Evolutionary conservation across 768 basidiomycete genomes (phyloP).

Genomic region (Dacryopinax primogenitus): DNA sequence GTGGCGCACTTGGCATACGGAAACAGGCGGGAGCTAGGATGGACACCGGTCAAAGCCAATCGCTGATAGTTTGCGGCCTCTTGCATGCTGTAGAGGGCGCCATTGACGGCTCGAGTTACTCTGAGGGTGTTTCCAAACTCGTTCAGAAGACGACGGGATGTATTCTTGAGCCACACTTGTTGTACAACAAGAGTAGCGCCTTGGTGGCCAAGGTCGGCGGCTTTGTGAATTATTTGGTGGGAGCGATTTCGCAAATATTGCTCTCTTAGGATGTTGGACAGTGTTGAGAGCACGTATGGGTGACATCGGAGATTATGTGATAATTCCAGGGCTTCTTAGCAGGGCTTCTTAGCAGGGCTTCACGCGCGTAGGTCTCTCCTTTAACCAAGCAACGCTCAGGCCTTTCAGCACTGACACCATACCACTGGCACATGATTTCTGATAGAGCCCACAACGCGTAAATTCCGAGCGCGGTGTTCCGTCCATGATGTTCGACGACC

Average conservation of each 20-base stretch:
- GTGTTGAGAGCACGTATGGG: background rate
- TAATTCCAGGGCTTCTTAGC: background rate
- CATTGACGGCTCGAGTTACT: background rate
- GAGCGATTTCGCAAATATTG: background rate
- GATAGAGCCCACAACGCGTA: background rate
- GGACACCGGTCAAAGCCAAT: background rate
- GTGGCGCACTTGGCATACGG: background rate
- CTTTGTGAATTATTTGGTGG: background rate
- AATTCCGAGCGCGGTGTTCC: background rate
- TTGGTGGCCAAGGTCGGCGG: background rate
- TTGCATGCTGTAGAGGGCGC: background rate
- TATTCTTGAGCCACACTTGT: background rate
- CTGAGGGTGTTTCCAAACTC: background rate
- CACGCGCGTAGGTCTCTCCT: background rate
- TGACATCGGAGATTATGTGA: background rate
- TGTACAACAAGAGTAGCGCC: background rate
- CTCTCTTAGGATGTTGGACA: background rate
- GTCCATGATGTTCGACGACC: background rate
- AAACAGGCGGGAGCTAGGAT: background rate
- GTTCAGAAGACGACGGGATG: background rate
- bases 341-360: too few relatives aligned
- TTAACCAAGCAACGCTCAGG: background rate
- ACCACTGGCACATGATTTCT: background rate
- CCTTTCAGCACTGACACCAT: background rate
- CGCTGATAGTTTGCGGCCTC: background rate